Conservation (phyloP, 371 early-diverging fungal species). For the Mortierella sp. region DNA sequence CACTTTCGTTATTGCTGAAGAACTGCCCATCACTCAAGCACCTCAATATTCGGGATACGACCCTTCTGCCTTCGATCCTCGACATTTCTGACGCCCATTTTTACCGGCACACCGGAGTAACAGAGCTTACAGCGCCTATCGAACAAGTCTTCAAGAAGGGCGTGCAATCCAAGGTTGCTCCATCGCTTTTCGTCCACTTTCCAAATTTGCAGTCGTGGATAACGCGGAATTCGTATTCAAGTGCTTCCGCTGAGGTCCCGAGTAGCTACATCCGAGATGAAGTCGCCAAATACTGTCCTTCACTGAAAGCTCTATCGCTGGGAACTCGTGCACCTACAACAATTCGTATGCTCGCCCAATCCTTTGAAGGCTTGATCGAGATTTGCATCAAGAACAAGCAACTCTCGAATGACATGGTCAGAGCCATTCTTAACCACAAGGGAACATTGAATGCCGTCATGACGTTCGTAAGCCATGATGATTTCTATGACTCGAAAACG, state of each 20-base stretch:
- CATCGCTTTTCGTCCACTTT: not conserved
- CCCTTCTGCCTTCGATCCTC: not conserved
- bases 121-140: not conserved
- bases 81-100: not conserved
- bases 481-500: too few species aligned
- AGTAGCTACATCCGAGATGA: not conserved
- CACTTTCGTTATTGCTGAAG: not conserved
- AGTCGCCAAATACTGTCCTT: not conserved
- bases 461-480: not conserved
- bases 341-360: too few species aligned
- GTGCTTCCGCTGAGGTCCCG: not conserved
- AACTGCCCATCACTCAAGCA: not conserved
- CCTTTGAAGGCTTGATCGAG: not conserved
- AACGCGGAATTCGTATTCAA: not conserved
- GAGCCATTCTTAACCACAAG: not conserved
- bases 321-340: too few species aligned
- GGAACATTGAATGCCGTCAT: not conserved
- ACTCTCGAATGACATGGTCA: not conserved
- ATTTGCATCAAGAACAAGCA: not conserved
- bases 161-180: not conserved
- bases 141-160: not conserved
- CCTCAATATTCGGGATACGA: not conserved
- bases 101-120: not conserved
- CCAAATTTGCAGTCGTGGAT: not conserved
- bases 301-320: not conserved